A percentile compares a stretch with the other conserved stretches of the same genome.
Evolutionary conservation across 306 rosid genomes (phyloP).

Genomic region (Inga laurina): DNA sequence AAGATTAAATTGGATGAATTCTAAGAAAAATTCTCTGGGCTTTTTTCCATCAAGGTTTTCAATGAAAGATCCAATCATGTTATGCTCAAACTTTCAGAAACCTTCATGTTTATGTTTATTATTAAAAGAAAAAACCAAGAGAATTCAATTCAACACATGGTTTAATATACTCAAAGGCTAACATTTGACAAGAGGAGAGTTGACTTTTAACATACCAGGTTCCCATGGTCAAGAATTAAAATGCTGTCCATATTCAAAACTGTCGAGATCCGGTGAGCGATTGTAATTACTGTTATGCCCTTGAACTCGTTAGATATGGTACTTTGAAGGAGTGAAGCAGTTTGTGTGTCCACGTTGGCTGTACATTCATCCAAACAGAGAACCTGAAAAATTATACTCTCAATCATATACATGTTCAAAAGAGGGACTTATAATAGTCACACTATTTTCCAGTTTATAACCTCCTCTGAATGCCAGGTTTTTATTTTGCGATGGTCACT

Average conservation of each 20-base stretch:
- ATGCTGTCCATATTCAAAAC: slow-evolving; percentile 76
- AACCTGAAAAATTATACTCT: slow-evolving; percentile 55
- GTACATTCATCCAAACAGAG: slow-evolving; percentile 98
- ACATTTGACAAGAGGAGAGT: slow-evolving; percentile 2
- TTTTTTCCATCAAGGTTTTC: background rate
- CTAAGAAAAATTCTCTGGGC: background rate
- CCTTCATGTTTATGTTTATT: background rate
- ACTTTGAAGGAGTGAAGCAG: slow-evolving; percentile 78
- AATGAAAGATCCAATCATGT: background rate
- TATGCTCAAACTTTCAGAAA: background rate
- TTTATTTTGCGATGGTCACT: background rate
- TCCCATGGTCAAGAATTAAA: slow-evolving; percentile 80
- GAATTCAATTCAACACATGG: background rate
- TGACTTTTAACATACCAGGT: slow-evolving; percentile 58
- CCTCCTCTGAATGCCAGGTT: background rate
- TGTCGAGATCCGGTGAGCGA: slow-evolving; percentile 95
- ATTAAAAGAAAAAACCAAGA: background rate
- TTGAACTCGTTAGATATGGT: slow-evolving; percentile 74
- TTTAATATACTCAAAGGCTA: background rate
- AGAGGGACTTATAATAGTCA: background rate
- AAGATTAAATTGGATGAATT: background rate
- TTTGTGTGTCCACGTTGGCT: slow-evolving; percentile 81
- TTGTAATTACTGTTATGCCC: slow-evolving; percentile 84
- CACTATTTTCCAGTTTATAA: background rate
- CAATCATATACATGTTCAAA: background rate